A percentile compares a stretch with the other conserved stretches of the same genome.
These are phyloP conservation scores for Jatropha podagrica DNA, from an alignment of 441 rosid species.

Conservation along the genomic window DNA sequence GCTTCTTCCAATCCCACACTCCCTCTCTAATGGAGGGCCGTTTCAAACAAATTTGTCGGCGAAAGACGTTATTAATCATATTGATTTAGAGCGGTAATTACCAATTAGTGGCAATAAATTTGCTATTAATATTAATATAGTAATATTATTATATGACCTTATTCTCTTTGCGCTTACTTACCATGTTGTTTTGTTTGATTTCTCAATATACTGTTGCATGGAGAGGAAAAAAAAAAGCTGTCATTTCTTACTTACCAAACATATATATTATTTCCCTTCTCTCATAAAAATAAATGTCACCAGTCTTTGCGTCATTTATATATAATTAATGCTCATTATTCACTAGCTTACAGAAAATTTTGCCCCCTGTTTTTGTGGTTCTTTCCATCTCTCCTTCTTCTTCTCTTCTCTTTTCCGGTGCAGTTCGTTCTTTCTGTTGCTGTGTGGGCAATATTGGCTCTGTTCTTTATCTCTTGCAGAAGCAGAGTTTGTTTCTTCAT, in stretches of 20 bases:
- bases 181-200: background rate
- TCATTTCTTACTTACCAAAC: constrained; percentile 24
- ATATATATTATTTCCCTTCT: background rate
- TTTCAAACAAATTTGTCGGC: constrained; percentile 59
- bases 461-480: constrained; percentile 22
- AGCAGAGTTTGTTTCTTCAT: constrained; percentile 29
- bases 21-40: constrained; percentile 9
- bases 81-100: constrained; percentile 21
- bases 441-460: constrained; percentile 27
- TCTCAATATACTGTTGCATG: background rate
- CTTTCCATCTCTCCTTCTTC: constrained; percentile 25
- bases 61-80: constrained; percentile 50
- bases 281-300: constrained; percentile 7
- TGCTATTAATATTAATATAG: background rate
- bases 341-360: constrained; percentile 47
- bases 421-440: constrained; percentile 23
- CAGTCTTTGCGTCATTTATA: constrained; percentile 45
- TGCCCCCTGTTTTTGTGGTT: constrained; percentile 27
- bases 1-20: background rate
- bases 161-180: background rate
- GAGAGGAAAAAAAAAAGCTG: constrained; percentile 16
- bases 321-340: constrained; percentile 61
- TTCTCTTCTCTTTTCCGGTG: constrained; percentile 16
- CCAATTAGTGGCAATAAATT: constrained; percentile 30
- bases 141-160: constrained; percentile 14